These are phyloP conservation scores for Lachnellula hyalina DNA, from an alignment of 2,329 filamentous ascomycete genomes.

Conservation along the genomic window DNA sequence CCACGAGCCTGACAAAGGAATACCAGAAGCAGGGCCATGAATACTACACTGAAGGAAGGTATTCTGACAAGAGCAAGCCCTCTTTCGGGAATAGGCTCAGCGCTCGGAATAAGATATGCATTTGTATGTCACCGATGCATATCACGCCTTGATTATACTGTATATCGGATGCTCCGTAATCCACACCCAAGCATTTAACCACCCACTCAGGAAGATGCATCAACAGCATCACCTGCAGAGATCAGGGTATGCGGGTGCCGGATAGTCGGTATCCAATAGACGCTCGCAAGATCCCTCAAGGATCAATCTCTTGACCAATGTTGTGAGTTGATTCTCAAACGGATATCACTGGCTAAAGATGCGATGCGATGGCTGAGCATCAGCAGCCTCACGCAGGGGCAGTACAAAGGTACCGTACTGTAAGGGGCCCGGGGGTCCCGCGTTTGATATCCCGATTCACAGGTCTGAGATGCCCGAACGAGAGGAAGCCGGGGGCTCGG, in stretches of 20 bases:
- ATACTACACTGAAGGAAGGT: not conserved
- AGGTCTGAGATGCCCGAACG: not conserved
- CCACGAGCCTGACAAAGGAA: not conserved
- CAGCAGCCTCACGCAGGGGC: not conserved
- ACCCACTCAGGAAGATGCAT: not conserved
- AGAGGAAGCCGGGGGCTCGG: not conserved
- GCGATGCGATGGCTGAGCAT: not conserved
- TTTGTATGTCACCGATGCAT: not conserved
- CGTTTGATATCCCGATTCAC: not conserved
- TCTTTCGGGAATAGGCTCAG: not conserved
- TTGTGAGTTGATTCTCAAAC: not conserved
- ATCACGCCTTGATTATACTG: not conserved
- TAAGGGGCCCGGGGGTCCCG: not conserved
- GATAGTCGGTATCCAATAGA: conserved; percentile 4
- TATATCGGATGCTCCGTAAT: not conserved
- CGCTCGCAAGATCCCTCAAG: not conserved
- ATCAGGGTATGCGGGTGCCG: not conserved
- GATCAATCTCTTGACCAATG: not conserved
- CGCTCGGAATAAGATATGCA: not conserved
- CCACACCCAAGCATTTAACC: not conserved
- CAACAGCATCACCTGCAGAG: not conserved
- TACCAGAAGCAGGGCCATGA: not conserved
- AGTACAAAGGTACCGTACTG: too few species aligned
- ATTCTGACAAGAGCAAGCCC: not conserved
- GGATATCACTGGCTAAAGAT: not conserved